Percentiles rank a stretch among this genome's conserved stretches.
Evolutionary conservation across 768 basidiomycete species (phyloP).

Genomic region (Lactarius evosmus): DNA sequence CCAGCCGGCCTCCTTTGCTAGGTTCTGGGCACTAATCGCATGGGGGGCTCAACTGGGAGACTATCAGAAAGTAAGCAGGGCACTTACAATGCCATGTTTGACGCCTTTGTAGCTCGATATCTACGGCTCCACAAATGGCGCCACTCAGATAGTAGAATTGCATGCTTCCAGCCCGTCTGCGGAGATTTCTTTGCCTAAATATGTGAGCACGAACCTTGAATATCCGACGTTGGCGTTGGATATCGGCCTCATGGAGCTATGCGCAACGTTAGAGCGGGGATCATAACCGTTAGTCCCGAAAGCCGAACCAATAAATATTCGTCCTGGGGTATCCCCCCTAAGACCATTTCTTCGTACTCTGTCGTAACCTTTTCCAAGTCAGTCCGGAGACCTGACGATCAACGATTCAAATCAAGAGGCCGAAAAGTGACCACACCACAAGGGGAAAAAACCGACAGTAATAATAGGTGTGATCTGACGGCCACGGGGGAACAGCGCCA

Average conservation of each 20-base stretch:
- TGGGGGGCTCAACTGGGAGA: not conserved
- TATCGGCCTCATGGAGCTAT: not conserved
- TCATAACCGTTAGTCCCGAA: not conserved
- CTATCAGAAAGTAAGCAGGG: not conserved
- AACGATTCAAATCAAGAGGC: not conserved
- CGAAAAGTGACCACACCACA: not conserved
- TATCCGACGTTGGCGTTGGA: not conserved
- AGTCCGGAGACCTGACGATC: constrained; percentile 9
- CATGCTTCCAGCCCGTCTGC: constrained; percentile 9
- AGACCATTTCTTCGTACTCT: constrained; percentile 4
- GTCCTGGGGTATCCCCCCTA: not conserved
- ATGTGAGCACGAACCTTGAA: constrained; percentile 4
- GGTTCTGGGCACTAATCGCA: not conserved
- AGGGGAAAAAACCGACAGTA: constrained; percentile 8
- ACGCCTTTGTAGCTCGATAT: constrained; percentile 6
- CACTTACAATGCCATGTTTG: constrained; percentile 14
- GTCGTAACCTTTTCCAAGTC: not conserved
- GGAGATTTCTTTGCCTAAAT: not conserved
- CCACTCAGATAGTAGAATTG: constrained; percentile 4
- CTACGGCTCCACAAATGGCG: not conserved
- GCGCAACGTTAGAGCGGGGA: not conserved
- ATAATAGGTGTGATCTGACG: not conserved
- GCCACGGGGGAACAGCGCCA: not conserved
- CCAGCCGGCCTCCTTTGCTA: constrained; percentile 15
- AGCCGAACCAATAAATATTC: constrained; percentile 8